Base-by-base conservation (phyloP, 140 eudicot species). In the Bidens hawaiensis region DNA sequence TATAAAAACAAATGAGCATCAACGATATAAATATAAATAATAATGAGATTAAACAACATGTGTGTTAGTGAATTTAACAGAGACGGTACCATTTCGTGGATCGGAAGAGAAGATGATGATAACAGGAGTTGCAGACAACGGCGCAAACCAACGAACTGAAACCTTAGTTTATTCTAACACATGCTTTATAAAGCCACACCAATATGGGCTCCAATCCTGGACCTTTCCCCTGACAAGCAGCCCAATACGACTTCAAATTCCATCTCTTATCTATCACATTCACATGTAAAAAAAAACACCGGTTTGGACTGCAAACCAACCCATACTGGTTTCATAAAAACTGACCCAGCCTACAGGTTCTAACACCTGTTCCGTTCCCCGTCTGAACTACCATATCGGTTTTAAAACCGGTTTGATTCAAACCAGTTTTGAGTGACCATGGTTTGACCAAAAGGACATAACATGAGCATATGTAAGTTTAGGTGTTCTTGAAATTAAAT, bases 21-120 rank as follows among this genome's bases (percentile, higher is more conserved):
- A 33, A 50, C 8, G 33, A 65, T 3, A 64, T 16, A 24, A 19
- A 1, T 0, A n/a, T 9, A 22, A 11, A 49, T 21, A 28, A 51
- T 21, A 24, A 51, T 51, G 33, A 51, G 13, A 42, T 8, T 21
- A 19, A 40, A 6, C 49, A 19, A 19, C 14, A 11, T 40, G 5
- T 1, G 15, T 15, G 12, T 43, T 21, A 1, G 19, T 4, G 18
- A 43, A 18, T 16, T 25, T 63, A 25, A 10, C 22, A 17, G 43
- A 5, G 42, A 43, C 12, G 0, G 23, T 55, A 73, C 78, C 78
- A 73, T 73, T 65, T 73, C 12, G 30, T 28, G 33, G 72, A 73
- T 34, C 27, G 48, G 68, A 33, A 25, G 18, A 43, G 40, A 53
- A 21, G 45, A 47, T 4, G 40, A 53, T n/a, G 45, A 47, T 4